Evolutionary conservation across 2,329 filamentous ascomycete species (phyloP).

Genomic region (Exophiala aquamarina): DNA sequence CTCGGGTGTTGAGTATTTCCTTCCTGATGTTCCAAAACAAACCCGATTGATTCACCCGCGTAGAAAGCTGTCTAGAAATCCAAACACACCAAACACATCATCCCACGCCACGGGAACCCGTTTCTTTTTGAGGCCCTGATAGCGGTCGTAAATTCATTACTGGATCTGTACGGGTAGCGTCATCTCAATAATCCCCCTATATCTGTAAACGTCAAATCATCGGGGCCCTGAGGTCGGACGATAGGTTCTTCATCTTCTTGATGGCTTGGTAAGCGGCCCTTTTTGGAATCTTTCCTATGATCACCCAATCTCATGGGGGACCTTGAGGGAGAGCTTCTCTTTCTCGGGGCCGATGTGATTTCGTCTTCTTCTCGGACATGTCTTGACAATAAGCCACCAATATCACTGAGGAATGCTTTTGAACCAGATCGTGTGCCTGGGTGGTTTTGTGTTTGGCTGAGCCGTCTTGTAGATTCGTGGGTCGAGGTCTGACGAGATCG

Average conservation of each 20-base stretch:
- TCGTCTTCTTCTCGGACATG: conserved; percentile 23
- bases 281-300: conserved; percentile 13
- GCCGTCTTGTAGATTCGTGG: conserved; percentile 13
- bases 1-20: too few relatives aligned
- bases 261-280: conserved; percentile 27
- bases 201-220: conserved; percentile 37
- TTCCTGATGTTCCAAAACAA: too few relatives aligned
- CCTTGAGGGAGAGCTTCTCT: conserved; percentile 13
- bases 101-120: too few relatives aligned
- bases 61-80: too few relatives aligned
- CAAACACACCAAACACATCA: too few relatives aligned
- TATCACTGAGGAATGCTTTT: conserved; percentile 27
- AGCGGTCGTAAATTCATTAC: too few relatives aligned
- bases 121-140: too few relatives aligned
- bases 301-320: conserved; percentile 15
- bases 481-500: conserved; percentile 27
- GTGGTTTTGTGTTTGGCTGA: conserved; percentile 1
- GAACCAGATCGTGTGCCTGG: conserved; percentile 19
- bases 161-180: too few relatives aligned
- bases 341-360: conserved; percentile 6
- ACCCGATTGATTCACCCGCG: too few relatives aligned
- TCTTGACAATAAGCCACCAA: conserved; percentile 27
- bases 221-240: conserved; percentile 44
- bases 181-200: conserved; percentile 28
- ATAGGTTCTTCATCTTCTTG: conserved; percentile 37